phyloP scores from a whole-genome alignment of 2,329 filamentous ascomycete species.

The Annulohypoxylon truncatum region DNA sequence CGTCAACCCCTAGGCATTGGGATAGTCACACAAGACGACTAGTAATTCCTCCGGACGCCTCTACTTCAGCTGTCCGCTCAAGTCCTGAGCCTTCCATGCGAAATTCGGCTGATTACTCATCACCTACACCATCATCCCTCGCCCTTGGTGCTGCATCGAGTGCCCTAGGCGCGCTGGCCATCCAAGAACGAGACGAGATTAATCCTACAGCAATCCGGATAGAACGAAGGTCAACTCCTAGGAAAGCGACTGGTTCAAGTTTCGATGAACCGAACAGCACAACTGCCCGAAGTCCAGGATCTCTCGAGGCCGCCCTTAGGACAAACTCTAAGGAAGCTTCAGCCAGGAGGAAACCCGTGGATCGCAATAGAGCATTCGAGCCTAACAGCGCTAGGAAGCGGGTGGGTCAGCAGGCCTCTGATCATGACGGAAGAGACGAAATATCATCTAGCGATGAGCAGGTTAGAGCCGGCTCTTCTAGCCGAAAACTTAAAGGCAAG shows the following conservation, averaged over 20 bases:
- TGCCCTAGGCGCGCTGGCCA: constrained; percentile 57
- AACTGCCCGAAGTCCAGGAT: constrained; percentile 22
- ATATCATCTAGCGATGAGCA: constrained; percentile 44
- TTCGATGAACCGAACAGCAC: constrained; percentile 37
- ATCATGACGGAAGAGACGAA: constrained; percentile 34
- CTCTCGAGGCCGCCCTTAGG: constrained; percentile 23
- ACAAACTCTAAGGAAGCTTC: constrained; percentile 34
- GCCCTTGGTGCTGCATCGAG: constrained; percentile 69
- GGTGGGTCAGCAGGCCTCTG: constrained; percentile 24
- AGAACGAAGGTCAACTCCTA: constrained; percentile 37
- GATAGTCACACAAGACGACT: constrained; percentile 67
- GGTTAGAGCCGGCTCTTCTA: constrained; percentile 8
- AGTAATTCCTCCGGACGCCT: constrained; percentile 55
- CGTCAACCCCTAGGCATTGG: constrained; percentile 59
- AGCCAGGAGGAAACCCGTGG: constrained; percentile 38
- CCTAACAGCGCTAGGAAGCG: constrained; percentile 45
- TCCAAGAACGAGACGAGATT: constrained; percentile 45
- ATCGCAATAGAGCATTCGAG: constrained; percentile 32
- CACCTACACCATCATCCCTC: constrained; percentile 57
- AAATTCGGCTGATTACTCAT: constrained; percentile 56
- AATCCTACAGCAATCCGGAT: constrained; percentile 29
- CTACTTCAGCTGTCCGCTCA: constrained; percentile 47
- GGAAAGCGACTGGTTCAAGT: constrained; percentile 30
- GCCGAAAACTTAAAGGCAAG: constrained; percentile 50
- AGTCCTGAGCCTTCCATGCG: constrained; percentile 49